Evolutionary conservation across 176 grass and related monocot species (phyloP).

Genomic region (Ananas comosus): DNA sequence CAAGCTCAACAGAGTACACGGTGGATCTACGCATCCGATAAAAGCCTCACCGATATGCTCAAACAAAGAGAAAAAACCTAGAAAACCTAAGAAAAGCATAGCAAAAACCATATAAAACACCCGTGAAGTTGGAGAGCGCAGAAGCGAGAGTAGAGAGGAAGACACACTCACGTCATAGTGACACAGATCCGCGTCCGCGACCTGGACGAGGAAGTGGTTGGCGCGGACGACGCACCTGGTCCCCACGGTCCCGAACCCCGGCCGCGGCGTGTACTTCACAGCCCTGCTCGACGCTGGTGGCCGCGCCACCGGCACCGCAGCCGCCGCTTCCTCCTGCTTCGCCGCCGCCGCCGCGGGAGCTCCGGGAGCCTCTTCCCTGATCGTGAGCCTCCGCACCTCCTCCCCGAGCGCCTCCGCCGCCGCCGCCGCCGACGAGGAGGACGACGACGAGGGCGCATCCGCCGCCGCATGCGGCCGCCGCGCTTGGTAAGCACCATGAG

Average conservation of each 20-base stretch:
- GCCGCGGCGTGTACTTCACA: constrained; percentile 22
- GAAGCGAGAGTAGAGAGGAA: not conserved
- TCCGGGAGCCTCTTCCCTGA: not conserved
- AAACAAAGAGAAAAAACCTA: not conserved
- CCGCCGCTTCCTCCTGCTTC: too few species aligned
- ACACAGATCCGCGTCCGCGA: constrained; percentile 53
- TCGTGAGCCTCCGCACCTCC: constrained; percentile 35
- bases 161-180: constrained; percentile 64
- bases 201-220: constrained; percentile 69
- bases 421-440: not conserved
- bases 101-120: not conserved
- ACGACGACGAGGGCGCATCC: not conserved
- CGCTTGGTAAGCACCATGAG: too few species aligned
- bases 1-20: too few species aligned
- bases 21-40: too few species aligned
- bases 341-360: not conserved
- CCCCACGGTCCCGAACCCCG: constrained; percentile 24
- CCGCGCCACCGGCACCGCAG: constrained; percentile 2
- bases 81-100: not conserved
- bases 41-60: too few species aligned
- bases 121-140: not conserved
- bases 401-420: constrained; percentile 16
- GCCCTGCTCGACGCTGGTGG: constrained; percentile 49
- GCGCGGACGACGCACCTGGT: constrained; percentile 37
- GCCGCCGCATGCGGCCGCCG: not conserved